These are phyloP conservation scores for Aspergillus texensis DNA, from an alignment of 2,329 filamentous ascomycete species.

Conservation along the genomic window DNA sequence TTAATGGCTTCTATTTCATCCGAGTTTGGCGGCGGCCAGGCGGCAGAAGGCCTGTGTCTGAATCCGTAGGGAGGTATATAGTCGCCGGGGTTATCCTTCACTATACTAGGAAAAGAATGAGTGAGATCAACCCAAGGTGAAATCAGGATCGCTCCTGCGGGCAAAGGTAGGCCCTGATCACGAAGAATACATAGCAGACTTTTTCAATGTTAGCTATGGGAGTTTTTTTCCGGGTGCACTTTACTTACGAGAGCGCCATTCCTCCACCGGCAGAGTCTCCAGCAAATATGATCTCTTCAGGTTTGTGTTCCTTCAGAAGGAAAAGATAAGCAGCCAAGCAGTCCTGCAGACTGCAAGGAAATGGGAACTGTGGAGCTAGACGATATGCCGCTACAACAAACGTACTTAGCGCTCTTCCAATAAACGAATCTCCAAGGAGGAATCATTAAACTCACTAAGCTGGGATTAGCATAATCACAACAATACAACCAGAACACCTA, in stretches of 20 bases:
- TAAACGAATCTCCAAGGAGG: background rate
- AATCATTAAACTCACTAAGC: conserved; percentile 23
- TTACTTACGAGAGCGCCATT: conserved; percentile 69
- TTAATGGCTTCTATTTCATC: conserved; percentile 65
- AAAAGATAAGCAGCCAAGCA: conserved; percentile 86
- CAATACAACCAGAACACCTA: background rate
- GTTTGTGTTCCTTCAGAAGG: conserved; percentile 73
- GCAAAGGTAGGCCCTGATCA: conserved; percentile 79
- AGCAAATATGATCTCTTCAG: conserved; percentile 80
- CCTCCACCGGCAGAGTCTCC: conserved; percentile 94
- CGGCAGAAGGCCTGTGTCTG: conserved; percentile 81
- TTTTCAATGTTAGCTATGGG: conserved; percentile 32
- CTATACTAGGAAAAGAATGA: conserved; percentile 92
- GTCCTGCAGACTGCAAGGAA: conserved; percentile 89
- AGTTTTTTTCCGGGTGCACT: background rate
- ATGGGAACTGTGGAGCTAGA: conserved; percentile 89
- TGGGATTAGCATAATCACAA: conserved; percentile 20
- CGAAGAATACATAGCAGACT: conserved; percentile 75
- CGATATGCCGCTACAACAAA: conserved; percentile 66
- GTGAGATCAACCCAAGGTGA: conserved; percentile 96
- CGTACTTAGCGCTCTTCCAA: conserved; percentile 17
- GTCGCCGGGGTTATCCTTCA: conserved; percentile 71
- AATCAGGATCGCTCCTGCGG: conserved; percentile 85
- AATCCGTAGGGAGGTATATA: conserved; percentile 90
- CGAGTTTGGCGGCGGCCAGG: conserved; percentile 90